Evolutionary conservation across 192 early-diverging fungal genomes (phyloP).

Genomic region (Gonapodya prolifera): DNA sequence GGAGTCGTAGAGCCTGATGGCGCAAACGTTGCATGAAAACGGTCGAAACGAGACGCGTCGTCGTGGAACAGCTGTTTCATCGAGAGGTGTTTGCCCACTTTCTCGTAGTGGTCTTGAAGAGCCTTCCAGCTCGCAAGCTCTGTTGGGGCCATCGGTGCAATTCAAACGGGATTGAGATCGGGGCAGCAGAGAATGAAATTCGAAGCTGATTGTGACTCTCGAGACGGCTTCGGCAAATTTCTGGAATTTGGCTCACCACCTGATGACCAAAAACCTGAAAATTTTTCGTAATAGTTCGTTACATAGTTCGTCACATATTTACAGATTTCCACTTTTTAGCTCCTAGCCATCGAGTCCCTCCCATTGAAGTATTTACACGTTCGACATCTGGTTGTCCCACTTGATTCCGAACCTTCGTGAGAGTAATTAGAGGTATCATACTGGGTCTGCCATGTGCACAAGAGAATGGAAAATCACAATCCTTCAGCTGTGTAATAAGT

Average conservation of each 20-base stretch:
- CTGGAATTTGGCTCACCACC: too few species aligned
- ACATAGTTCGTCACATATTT: too few species aligned
- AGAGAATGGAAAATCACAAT: neutral
- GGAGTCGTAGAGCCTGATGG: constrained; percentile 37
- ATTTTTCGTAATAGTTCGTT: too few species aligned
- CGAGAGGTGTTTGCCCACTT: constrained; percentile 53
- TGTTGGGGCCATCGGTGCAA: constrained; percentile 46
- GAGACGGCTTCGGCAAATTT: too few species aligned
- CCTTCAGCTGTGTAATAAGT: neutral
- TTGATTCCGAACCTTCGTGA: neutral
- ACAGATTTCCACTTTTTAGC: neutral
- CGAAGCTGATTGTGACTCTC: too few species aligned
- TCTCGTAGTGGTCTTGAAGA: constrained; percentile 81
- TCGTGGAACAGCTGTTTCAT: constrained; percentile 69
- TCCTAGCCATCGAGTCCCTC: neutral
- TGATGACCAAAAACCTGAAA: too few species aligned
- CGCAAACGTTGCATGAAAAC: constrained; percentile 60
- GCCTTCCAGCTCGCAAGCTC: constrained; percentile 71
- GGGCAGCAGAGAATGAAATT: neutral
- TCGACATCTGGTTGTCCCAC: neutral
- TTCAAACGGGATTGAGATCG: neutral
- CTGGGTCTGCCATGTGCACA: neutral
- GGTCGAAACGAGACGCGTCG: constrained; percentile 64
- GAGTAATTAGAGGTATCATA: neutral
- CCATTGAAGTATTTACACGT: neutral